These are phyloP conservation scores for Trichothecium sympodiale DNA, from an alignment of 2,329 filamentous ascomycete genomes.

Conservation along the genomic window DNA sequence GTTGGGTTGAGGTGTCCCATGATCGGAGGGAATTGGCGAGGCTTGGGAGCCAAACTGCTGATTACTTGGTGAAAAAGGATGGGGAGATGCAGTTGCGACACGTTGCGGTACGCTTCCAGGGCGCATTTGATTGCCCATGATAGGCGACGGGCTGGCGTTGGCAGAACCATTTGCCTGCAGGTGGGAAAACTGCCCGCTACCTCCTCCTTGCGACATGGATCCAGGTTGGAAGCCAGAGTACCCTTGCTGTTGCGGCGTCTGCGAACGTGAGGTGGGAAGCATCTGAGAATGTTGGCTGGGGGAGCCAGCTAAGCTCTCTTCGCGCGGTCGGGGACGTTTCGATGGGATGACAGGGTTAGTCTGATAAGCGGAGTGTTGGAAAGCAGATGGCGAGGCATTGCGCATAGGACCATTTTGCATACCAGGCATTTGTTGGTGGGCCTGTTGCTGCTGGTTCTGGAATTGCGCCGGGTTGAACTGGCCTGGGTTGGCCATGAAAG, in stretches of 20 bases:
- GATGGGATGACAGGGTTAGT: slow-evolving; percentile 81
- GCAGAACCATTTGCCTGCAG: slow-evolving; percentile 69
- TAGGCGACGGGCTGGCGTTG: slow-evolving; percentile 85
- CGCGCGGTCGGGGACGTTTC: slow-evolving; percentile 70
- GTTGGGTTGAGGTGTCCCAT: slow-evolving; percentile 64
- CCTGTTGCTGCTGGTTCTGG: slow-evolving; percentile 25
- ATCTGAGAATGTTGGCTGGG: slow-evolving; percentile 66
- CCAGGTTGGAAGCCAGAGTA: slow-evolving; percentile 50
- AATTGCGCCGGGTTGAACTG: slow-evolving; percentile 53
- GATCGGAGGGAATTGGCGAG: slow-evolving; percentile 68
- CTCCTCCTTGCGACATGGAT: slow-evolving; percentile 47
- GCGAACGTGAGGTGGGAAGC: slow-evolving; percentile 74
- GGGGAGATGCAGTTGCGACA: slow-evolving; percentile 85
- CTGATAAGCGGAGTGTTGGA: slow-evolving; percentile 69
- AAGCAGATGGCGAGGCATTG: slow-evolving; percentile 64
- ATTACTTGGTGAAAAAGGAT: slow-evolving; percentile 71
- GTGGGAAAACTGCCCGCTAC: slow-evolving; percentile 63
- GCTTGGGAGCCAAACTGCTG: slow-evolving; percentile 62
- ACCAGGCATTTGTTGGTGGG: slow-evolving; percentile 38
- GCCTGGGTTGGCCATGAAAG: slow-evolving; percentile 48
- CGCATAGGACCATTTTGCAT: slow-evolving; percentile 79
- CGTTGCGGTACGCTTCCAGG: slow-evolving; percentile 63
- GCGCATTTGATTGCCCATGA: slow-evolving; percentile 72
- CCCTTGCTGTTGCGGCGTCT: slow-evolving; percentile 70
- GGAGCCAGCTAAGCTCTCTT: slow-evolving; percentile 77